These are phyloP conservation scores for Didymellaceae sp. DNA, from an alignment of 2,329 filamentous ascomycete genomes.

Conservation along the genomic window DNA sequence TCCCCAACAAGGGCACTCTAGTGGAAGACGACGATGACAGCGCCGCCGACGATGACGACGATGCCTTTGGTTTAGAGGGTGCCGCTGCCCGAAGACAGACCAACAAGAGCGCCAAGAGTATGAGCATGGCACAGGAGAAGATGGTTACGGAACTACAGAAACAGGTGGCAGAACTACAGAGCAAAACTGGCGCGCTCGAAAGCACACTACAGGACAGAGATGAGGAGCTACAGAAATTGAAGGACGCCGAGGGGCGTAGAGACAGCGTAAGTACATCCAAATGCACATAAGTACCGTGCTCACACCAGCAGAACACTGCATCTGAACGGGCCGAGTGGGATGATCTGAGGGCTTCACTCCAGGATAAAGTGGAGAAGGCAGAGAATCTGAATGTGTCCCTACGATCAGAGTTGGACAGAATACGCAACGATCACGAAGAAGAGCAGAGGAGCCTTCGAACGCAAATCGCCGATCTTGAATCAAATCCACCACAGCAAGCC, in stretches of 20 bases:
- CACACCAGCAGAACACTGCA: slow-evolving; percentile 52
- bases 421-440: slow-evolving; percentile 71
- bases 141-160: slow-evolving; percentile 77
- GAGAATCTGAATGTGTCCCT: slow-evolving; percentile 80
- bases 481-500: slow-evolving; percentile 30
- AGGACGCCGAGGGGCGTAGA: slow-evolving; percentile 64
- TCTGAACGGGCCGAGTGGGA: slow-evolving; percentile 75
- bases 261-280: slow-evolving; percentile 48
- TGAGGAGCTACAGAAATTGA: slow-evolving; percentile 67
- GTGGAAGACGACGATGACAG: slow-evolving; percentile 79
- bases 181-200: slow-evolving; percentile 76
- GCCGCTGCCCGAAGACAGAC: slow-evolving; percentile 52
- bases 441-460: slow-evolving; percentile 68
- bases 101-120: slow-evolving; percentile 50
- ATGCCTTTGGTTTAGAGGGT: slow-evolving; percentile 67
- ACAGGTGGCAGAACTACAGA: slow-evolving; percentile 76
- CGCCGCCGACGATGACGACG: slow-evolving; percentile 61
- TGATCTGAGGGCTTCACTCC: slow-evolving; percentile 69
- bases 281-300: slow-evolving; percentile 6
- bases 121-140: slow-evolving; percentile 45
- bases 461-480: slow-evolving; percentile 63
- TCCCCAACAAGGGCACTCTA: slow-evolving; percentile 97
- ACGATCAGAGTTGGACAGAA: slow-evolving; percentile 76
- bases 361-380: slow-evolving; percentile 75
- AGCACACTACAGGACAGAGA: slow-evolving; percentile 72